Evolutionary conservation across 306 rosid genomes (phyloP).

Genomic region (Acacia confusa): DNA sequence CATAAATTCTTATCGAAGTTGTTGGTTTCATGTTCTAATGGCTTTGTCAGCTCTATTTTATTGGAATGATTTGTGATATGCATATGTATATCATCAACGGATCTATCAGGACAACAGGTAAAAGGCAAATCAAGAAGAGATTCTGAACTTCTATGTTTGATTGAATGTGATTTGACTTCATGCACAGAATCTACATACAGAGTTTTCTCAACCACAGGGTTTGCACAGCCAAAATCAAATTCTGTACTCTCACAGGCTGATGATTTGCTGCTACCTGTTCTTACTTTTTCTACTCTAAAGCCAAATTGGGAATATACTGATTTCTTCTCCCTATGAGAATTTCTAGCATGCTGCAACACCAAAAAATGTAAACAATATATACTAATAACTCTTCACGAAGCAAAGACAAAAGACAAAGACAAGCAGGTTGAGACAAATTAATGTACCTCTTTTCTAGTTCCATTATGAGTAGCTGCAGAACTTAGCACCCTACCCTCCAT

Average conservation of each 20-base stretch:
- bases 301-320: constrained; percentile 35
- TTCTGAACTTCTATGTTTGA: constrained; percentile 42
- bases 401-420: background rate
- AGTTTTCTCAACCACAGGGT: constrained; percentile 79
- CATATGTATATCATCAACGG: constrained; percentile 29
- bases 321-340: constrained; percentile 39
- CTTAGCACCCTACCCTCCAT: constrained; percentile 40
- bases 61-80: constrained; percentile 33
- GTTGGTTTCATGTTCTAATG: constrained; percentile 31
- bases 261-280: constrained; percentile 41
- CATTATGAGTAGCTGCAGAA: constrained; percentile 52
- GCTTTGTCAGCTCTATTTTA: constrained; percentile 29
- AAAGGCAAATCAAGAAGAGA: constrained; percentile 42
- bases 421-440: constrained; percentile 8
- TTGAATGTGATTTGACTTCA: constrained; percentile 43
- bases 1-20: constrained; percentile 21
- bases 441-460: constrained; percentile 49
- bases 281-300: constrained; percentile 38
- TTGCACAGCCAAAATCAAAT: constrained; percentile 40
- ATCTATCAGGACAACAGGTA: constrained; percentile 32
- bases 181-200: constrained; percentile 72
- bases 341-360: constrained; percentile 48
- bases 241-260: constrained; percentile 35
- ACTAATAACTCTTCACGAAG: constrained; percentile 11
- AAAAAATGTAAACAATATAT: constrained; percentile 21